phyloP scores from a whole-genome alignment of 148 eudicot genomes.

The Rhododendron williamsianum region DNA sequence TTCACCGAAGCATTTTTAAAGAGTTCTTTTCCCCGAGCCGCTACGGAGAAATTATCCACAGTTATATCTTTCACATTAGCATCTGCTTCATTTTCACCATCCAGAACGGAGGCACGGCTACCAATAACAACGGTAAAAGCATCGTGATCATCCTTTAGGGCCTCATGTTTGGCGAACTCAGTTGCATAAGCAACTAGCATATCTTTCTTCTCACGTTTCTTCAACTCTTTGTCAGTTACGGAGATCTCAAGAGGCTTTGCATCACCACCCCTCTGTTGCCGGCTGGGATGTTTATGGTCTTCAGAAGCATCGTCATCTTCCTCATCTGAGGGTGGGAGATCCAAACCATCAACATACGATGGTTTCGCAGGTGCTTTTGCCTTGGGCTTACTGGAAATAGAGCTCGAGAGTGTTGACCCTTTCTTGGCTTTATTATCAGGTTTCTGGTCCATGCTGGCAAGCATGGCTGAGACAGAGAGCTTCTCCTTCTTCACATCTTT shows the following conservation, averaged over 20 bases:
- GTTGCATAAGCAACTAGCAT: constrained; percentile 20
- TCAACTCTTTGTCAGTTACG: constrained; percentile 29
- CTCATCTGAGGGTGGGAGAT: constrained; percentile 34
- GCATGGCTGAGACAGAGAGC: constrained; percentile 38
- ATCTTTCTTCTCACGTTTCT: constrained; percentile 28
- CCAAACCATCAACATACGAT: constrained; percentile 25
- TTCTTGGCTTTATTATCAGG: constrained; percentile 29
- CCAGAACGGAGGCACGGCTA: constrained; percentile 36
- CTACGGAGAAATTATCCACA: constrained; percentile 45
- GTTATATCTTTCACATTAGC: constrained; percentile 53
- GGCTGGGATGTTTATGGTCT: background rate
- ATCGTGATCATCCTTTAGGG: constrained; percentile 45
- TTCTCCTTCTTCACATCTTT: constrained; percentile 49
- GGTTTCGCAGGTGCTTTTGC: constrained; percentile 20
- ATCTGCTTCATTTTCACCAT: constrained; percentile 50
- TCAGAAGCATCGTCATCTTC: constrained; percentile 24
- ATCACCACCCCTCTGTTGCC: constrained; percentile 17
- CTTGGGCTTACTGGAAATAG: constrained; percentile 25
- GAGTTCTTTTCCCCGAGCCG: constrained; percentile 57
- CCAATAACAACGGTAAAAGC: constrained; percentile 52
- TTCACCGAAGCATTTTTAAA: constrained; percentile 48
- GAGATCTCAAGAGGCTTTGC: constrained; percentile 19
- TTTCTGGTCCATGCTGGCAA: constrained; percentile 35
- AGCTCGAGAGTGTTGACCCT: constrained; percentile 13
- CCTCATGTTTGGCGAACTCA: constrained; percentile 28